Percentiles rank a stretch among this genome's conserved stretches.
phyloP scores from a whole-genome alignment of 305 asterid genomes.

The Solanum hybrid region DNA sequence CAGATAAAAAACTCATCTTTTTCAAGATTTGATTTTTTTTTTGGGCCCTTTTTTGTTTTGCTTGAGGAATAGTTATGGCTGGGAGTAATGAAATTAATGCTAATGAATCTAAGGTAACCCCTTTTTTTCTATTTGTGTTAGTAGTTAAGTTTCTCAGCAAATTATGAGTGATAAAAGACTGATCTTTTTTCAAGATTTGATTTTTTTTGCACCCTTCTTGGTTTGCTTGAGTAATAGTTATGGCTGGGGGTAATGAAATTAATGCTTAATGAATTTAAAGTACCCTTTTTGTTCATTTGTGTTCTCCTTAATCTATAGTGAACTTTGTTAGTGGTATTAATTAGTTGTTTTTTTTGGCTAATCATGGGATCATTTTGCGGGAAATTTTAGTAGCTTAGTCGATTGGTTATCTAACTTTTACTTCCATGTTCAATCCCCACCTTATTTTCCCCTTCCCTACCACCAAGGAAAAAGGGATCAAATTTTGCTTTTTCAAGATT shows the following conservation, averaged over 20 bases:
- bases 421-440: background rate
- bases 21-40: background rate
- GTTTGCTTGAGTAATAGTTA: background rate
- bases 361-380: background rate
- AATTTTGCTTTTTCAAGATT: background rate
- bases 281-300: background rate
- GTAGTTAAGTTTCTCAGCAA: background rate
- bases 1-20: background rate
- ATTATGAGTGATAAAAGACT: background rate
- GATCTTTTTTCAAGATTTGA: background rate
- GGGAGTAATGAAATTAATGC: conserved; percentile 4
- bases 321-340: background rate
- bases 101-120: conserved; percentile 5
- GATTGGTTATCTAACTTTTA: background rate
- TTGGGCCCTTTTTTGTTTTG: background rate
- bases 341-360: background rate
- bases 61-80: background rate
- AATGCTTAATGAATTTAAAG: conserved; percentile 2
- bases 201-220: background rate
- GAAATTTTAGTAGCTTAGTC: background rate
- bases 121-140: background rate
- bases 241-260: conserved; percentile 1
- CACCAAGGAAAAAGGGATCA: background rate
- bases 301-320: background rate
- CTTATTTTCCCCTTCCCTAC: background rate